A percentile compares a stretch with the other conserved stretches of the same genome.
phyloP scores from a whole-genome alignment of 495 filamentous ascomycete genomes.

The Chaetomium cochliodes region DNA sequence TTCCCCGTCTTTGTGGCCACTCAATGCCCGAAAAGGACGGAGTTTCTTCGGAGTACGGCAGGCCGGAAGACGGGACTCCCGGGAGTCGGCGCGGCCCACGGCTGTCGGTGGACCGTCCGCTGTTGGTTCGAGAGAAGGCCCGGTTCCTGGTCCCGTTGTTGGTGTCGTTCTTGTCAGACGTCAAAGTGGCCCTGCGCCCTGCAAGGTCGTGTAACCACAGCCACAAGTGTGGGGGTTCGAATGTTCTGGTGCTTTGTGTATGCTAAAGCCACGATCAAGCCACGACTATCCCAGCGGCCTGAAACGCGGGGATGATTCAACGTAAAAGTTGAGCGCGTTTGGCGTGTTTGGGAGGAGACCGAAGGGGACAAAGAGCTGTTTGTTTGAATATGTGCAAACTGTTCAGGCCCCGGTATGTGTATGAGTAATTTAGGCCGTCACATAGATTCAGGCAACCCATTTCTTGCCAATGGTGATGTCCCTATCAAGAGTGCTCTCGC shows the following conservation, averaged over 20 bases:
- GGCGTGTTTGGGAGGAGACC: too few relatives aligned
- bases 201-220: not conserved
- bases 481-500: not conserved
- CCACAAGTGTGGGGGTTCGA: not conserved
- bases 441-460: too few relatives aligned
- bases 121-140: not conserved
- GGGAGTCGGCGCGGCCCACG: not conserved
- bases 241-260: not conserved
- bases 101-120: not conserved
- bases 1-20: not conserved
- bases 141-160: not conserved
- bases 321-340: too few relatives aligned
- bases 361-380: too few relatives aligned
- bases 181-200: not conserved
- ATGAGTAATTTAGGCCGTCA: too few relatives aligned
- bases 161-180: not conserved
- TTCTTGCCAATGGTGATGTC: too few relatives aligned
- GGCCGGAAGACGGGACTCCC: too few relatives aligned
- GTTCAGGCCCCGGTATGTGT: too few relatives aligned
- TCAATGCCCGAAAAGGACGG: not conserved
- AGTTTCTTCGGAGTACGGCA: too few relatives aligned
- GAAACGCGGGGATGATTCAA: not conserved
- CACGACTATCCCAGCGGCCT: not conserved
- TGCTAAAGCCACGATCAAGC: not conserved
- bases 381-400: too few relatives aligned